Evolutionary conservation across 2,329 filamentous ascomycete genomes (phyloP).

Genomic region (Xylariales sp.): DNA sequence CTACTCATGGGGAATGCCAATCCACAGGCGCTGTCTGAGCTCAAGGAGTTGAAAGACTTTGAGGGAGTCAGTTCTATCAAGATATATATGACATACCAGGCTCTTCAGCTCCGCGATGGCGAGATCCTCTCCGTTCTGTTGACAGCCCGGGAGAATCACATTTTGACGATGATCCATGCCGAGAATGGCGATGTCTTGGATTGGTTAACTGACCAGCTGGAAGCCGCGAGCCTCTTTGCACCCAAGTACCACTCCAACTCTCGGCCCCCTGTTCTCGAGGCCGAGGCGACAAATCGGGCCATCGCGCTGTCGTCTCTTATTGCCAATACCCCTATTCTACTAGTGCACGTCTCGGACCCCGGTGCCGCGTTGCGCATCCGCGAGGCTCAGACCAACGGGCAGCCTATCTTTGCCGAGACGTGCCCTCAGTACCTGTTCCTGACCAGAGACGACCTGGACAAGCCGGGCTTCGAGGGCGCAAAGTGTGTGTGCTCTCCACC

Average conservation of each 20-base stretch:
- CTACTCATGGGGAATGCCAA: conserved; percentile 38
- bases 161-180: conserved; percentile 52
- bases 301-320: conserved; percentile 46
- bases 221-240: conserved; percentile 39
- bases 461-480: conserved; percentile 48
- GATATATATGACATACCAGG: conserved; percentile 43
- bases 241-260: conserved; percentile 48
- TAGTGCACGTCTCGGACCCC: conserved; percentile 48
- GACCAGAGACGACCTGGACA: conserved; percentile 43
- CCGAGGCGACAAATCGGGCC: conserved; percentile 48
- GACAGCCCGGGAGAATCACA: conserved; percentile 31
- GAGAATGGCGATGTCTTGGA: conserved; percentile 50
- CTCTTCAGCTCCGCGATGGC: conserved; percentile 42
- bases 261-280: conserved; percentile 44
- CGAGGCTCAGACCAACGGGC: conserved; percentile 39
- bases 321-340: conserved; percentile 42
- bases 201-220: conserved; percentile 49
- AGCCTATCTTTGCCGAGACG: conserved; percentile 50
- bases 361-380: conserved; percentile 41
- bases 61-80: conserved; percentile 39
- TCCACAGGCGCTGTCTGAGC: conserved; percentile 31
- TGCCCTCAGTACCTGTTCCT: conserved; percentile 54
- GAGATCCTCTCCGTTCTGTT: conserved; percentile 48
- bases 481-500: conserved; percentile 51
- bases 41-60: conserved; percentile 28